Conservation (phyloP, 768 basidiomycete genomes). For the Xerocomellus dryophilus region DNA sequence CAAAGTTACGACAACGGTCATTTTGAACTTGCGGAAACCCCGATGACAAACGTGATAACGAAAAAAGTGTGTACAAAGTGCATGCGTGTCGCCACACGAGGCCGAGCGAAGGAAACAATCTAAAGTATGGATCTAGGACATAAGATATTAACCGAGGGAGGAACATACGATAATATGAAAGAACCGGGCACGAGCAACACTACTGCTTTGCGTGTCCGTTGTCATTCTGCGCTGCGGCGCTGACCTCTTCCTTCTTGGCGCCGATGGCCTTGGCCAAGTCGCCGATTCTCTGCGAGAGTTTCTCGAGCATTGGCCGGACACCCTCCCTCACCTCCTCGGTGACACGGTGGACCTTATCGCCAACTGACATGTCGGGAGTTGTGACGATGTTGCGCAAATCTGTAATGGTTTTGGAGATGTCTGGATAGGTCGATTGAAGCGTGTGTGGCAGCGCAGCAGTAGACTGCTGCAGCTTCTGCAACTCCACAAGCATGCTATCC, state of each 20-base stretch:
- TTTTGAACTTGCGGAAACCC: slow-evolving; percentile 10
- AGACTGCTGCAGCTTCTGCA: slow-evolving; percentile 63
- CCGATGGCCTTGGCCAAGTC: slow-evolving; percentile 28
- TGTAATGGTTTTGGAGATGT: slow-evolving; percentile 48
- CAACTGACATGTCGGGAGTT: slow-evolving; percentile 51
- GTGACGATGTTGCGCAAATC: slow-evolving; percentile 55
- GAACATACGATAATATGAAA: slow-evolving; percentile 8
- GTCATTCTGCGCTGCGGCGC: slow-evolving; percentile 3
- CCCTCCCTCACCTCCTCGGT: slow-evolving; percentile 56
- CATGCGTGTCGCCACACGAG: slow-evolving; percentile 16
- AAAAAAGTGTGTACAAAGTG: slow-evolving; percentile 24
- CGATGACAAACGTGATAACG: slow-evolving; percentile 6
- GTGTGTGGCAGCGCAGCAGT: slow-evolving; percentile 57
- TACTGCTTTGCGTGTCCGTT: slow-evolving; percentile 12
- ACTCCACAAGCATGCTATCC: slow-evolving; percentile 62
- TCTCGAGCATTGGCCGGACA: slow-evolving; percentile 60
- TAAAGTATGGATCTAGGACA: slow-evolving; percentile 28
- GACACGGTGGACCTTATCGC: slow-evolving; percentile 60
- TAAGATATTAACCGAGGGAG: slow-evolving; percentile 9
- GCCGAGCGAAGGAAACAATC: slow-evolving; percentile 15
- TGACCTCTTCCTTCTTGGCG: slow-evolving; percentile 29
- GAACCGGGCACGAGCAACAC: background rate
- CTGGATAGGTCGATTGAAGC: slow-evolving; percentile 56
- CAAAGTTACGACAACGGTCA: background rate
- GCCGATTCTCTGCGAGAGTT: slow-evolving; percentile 39